Conservation (phyloP, 2,329 filamentous ascomycete species). For the Neocatenulostroma microsporum region DNA sequence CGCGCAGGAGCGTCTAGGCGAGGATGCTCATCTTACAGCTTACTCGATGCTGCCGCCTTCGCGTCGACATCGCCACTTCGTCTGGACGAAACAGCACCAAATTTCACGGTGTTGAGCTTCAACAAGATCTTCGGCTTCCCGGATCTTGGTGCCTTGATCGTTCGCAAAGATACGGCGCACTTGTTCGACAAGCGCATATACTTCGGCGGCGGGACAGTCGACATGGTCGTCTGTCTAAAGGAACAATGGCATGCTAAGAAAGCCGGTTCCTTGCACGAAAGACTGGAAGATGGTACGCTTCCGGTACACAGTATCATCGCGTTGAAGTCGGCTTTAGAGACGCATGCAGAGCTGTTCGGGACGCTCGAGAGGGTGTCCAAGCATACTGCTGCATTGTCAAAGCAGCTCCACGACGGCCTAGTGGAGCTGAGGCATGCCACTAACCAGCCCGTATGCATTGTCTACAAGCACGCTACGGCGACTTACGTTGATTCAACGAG, state of each 20-base stretch:
- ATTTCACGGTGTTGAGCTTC: slow-evolving; percentile 54
- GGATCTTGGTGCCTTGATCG: slow-evolving; percentile 54
- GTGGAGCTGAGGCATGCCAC: slow-evolving; percentile 46
- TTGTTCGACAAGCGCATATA: slow-evolving; percentile 51
- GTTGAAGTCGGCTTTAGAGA: slow-evolving; percentile 51
- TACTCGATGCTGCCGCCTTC: slow-evolving; percentile 57
- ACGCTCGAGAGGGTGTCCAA: slow-evolving; percentile 53
- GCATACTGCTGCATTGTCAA: slow-evolving; percentile 49
- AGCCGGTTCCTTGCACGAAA: slow-evolving; percentile 48
- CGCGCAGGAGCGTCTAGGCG: too few relatives aligned
- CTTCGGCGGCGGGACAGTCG: slow-evolving; percentile 61
- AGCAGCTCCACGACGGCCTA: slow-evolving; percentile 44
- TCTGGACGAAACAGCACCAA: slow-evolving; percentile 49
- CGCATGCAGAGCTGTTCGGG: slow-evolving; percentile 49
- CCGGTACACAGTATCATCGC: slow-evolving; percentile 60
- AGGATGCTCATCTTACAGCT: too few relatives aligned
- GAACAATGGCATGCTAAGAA: slow-evolving; percentile 51
- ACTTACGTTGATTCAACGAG: slow-evolving; percentile 45
- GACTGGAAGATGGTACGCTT: slow-evolving; percentile 59
- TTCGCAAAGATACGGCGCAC: slow-evolving; percentile 49
- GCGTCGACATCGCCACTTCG: slow-evolving; percentile 55
- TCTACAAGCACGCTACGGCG: slow-evolving; percentile 48
- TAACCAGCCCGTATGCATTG: slow-evolving; percentile 42
- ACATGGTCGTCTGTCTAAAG: slow-evolving; percentile 49
- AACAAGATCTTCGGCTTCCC: slow-evolving; percentile 63